phyloP scores from a whole-genome alignment of 257 asterid species.

The Marsdenia floribunda region DNA sequence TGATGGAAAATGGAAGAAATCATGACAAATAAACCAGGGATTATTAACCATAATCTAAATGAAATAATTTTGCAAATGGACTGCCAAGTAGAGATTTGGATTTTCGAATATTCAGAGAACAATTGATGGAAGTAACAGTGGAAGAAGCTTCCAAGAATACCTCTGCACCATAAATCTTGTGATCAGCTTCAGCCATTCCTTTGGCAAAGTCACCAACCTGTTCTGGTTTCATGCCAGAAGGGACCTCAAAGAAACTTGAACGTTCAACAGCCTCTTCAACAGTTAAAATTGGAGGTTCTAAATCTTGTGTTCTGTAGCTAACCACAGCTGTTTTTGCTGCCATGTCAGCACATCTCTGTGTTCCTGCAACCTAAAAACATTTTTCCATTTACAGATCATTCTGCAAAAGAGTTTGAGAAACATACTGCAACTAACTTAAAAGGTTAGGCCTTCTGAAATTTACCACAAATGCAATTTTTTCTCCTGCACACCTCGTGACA shows the following conservation, averaged over 20 bases:
- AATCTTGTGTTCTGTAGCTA: conserved; percentile 37
- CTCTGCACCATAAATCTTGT: conserved; percentile 53
- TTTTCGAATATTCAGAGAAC: no score
- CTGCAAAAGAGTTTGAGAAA: not conserved
- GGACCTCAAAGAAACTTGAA: conserved; percentile 51
- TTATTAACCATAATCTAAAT: not conserved
- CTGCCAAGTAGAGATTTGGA: not conserved
- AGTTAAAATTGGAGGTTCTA: conserved; percentile 57
- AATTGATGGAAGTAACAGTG: not conserved
- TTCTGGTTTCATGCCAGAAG: conserved; percentile 33
- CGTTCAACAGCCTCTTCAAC: conserved; percentile 65
- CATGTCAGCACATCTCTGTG: conserved; percentile 46
- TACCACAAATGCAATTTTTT: conserved; percentile 64
- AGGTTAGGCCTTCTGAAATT: conserved; percentile 6
- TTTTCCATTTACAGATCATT: not conserved
- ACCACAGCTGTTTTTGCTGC: conserved; percentile 50
- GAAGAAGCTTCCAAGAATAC: conserved; percentile 21
- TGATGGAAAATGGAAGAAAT: conserved; percentile 10
- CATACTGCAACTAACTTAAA: not conserved
- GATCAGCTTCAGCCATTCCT: conserved; percentile 79
- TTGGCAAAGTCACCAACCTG: conserved; percentile 54
- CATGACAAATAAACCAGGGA: not conserved
- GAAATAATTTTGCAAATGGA: not conserved
- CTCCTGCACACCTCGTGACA: conserved; percentile 53
- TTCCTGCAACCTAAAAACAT: conserved; percentile 46